Conservation (phyloP, 2,329 filamentous ascomycete genomes). For the Calonectria pseudoreteaudii region DNA sequence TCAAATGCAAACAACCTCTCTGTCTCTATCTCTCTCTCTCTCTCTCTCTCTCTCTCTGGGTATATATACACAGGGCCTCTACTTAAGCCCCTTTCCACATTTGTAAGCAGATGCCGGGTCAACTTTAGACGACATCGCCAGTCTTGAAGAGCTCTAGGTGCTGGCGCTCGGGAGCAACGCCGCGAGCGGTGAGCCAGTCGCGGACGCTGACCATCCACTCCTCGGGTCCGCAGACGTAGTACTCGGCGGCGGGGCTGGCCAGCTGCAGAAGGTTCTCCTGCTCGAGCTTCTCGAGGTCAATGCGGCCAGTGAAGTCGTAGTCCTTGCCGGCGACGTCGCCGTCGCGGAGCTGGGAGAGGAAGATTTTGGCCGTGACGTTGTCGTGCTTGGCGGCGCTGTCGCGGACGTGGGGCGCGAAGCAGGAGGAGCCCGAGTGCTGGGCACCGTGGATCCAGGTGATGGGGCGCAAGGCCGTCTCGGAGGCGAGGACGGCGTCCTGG, state of each 20-base stretch:
- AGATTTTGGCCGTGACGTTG: conserved; percentile 60
- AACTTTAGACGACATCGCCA: conserved; percentile 49
- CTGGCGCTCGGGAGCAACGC: conserved; percentile 69
- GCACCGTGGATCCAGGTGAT: conserved; percentile 75
- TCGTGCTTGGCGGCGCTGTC: conserved; percentile 51
- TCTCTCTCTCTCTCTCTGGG: background rate
- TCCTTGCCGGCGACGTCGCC: conserved; percentile 62
- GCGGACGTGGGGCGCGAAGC: conserved; percentile 68
- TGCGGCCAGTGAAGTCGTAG: conserved; percentile 69
- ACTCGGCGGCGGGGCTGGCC: conserved; percentile 66
- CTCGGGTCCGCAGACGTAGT: conserved; percentile 79
- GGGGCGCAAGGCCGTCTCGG: conserved; percentile 51
- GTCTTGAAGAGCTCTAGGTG: conserved; percentile 78
- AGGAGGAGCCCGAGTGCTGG: conserved; percentile 60
- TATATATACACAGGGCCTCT: background rate
- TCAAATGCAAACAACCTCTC: conserved; percentile 23
- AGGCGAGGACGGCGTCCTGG: conserved; percentile 63
- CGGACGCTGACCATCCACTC: conserved; percentile 75
- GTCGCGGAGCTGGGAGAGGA: conserved; percentile 64
- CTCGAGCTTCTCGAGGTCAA: conserved; percentile 69
- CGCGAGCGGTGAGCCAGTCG: conserved; percentile 62
- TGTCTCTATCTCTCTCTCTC: background rate
- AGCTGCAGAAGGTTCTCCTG: conserved; percentile 66
- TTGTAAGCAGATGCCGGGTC: background rate
- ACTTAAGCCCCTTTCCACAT: background rate